Evolutionary conservation across 306 rosid species (phyloP).

Genomic region (Lotus japonicus): DNA sequence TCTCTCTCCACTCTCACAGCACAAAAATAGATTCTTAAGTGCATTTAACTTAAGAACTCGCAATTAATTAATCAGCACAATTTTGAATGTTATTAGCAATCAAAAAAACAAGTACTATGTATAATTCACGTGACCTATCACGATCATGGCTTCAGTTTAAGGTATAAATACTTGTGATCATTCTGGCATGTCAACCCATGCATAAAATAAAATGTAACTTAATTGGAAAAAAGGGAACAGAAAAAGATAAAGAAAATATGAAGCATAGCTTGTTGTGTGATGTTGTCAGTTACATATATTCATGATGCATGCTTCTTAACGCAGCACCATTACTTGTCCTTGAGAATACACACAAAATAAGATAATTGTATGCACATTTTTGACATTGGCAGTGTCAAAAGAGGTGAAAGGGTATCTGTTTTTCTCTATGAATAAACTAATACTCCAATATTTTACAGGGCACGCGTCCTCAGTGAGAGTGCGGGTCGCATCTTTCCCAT

Average conservation of each 20-base stretch:
- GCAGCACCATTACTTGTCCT: neutral
- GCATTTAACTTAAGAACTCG: too few relatives aligned
- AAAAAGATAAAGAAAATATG: neutral
- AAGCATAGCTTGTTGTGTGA: neutral
- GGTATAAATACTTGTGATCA: neutral
- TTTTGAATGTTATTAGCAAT: neutral
- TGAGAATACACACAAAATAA: neutral
- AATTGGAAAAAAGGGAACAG: neutral
- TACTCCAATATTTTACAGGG: neutral
- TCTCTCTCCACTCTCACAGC: neutral
- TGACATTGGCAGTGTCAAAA: conserved; percentile 2
- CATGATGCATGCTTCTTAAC: neutral
- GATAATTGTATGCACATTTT: neutral
- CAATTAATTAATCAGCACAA: too few relatives aligned
- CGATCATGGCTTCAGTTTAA: neutral
- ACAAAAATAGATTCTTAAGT: too few relatives aligned
- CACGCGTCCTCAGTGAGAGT: conserved; percentile 37
- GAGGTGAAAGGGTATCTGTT: neutral
- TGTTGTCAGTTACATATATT: neutral
- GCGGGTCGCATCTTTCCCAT: conserved; percentile 13
- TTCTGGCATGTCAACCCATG: neutral
- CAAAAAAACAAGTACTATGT: neutral
- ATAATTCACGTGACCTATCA: conserved; percentile 13
- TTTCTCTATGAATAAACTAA: neutral
- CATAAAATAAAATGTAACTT: neutral